Evolutionary conservation across 2,329 filamentous ascomycete species (phyloP).

Genomic region (Neofusicoccum kwambonambiense): DNA sequence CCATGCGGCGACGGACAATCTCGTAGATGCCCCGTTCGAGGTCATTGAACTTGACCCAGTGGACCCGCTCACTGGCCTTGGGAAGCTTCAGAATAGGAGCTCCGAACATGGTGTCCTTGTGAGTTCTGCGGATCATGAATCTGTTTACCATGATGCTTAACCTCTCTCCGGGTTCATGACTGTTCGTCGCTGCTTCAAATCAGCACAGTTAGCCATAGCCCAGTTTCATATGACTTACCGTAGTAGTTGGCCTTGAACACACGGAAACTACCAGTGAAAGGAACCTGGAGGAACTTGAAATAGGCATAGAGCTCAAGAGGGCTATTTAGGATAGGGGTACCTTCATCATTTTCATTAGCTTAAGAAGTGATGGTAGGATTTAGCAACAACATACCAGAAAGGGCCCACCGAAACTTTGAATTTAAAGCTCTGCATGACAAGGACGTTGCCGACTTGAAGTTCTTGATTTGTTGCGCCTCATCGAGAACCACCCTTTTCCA

Average conservation of each 20-base stretch:
- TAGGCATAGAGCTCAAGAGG: conserved; percentile 38
- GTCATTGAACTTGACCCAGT: conserved; percentile 50
- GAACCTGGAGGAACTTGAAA: conserved; percentile 46
- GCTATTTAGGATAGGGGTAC: conserved; percentile 23
- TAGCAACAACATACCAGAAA: conserved; percentile 42
- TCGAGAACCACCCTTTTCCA: conserved; percentile 56
- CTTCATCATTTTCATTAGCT: not conserved
- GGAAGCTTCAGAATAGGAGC: conserved; percentile 56
- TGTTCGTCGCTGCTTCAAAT: not conserved
- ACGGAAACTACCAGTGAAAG: conserved; percentile 39
- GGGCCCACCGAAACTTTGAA: conserved; percentile 41
- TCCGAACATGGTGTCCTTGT: conserved; percentile 54
- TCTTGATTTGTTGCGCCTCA: conserved; percentile 59
- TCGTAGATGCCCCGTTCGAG: conserved; percentile 56
- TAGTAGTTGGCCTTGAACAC: conserved; percentile 48
- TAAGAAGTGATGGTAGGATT: conserved; percentile 32
- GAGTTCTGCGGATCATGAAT: conserved; percentile 57
- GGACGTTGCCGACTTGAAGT: conserved; percentile 41
- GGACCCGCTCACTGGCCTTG: conserved; percentile 43
- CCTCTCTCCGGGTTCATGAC: conserved; percentile 32
- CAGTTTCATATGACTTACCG: conserved; percentile 21
- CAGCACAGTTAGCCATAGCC: not conserved
- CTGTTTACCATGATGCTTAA: conserved; percentile 39
- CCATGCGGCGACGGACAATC: conserved; percentile 48
- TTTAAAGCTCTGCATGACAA: conserved; percentile 46